Percentiles rank a stretch among this genome's conserved stretches.
Evolutionary conservation across 2,329 filamentous ascomycete genomes (phyloP).

Genomic region (Fusarium sp.): DNA sequence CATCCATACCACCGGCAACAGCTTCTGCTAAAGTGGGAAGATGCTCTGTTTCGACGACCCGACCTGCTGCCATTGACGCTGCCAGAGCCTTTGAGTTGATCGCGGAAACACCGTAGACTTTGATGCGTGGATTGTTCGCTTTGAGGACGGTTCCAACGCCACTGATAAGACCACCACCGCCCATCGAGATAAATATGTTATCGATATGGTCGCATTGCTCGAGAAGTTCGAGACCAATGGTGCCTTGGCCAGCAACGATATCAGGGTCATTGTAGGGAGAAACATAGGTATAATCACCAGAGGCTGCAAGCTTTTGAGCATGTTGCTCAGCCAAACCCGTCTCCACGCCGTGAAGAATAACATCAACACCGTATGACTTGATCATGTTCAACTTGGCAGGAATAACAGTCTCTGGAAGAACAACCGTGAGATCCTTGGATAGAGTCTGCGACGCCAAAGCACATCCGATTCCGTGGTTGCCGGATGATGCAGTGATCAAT

Average conservation of each 20-base stretch:
- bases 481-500: not conserved
- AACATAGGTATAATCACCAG: not conserved
- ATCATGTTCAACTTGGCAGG: not conserved
- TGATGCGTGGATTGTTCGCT: not conserved
- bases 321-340: not conserved
- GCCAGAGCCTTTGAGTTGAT: not conserved
- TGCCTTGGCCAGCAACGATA: not conserved
- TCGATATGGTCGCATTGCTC: conserved; percentile 1
- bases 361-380: not conserved
- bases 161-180: not conserved
- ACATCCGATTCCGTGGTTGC: not conserved
- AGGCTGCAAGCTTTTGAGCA: not conserved
- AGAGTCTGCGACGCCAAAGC: not conserved
- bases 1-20: not conserved
- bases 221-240: not conserved
- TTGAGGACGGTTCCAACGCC: not conserved
- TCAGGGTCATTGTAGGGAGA: not conserved
- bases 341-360: not conserved
- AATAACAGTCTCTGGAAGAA: not conserved
- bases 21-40: not conserved
- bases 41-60: not conserved
- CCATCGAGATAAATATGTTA: not conserved
- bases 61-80: not conserved
- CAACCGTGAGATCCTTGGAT: not conserved
- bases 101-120: not conserved